Percentiles rank a stretch among this genome's conserved stretches.
These are phyloP conservation scores for Lepidium sativum DNA, from an alignment of 345 rosid species.

Conservation along the genomic window DNA sequence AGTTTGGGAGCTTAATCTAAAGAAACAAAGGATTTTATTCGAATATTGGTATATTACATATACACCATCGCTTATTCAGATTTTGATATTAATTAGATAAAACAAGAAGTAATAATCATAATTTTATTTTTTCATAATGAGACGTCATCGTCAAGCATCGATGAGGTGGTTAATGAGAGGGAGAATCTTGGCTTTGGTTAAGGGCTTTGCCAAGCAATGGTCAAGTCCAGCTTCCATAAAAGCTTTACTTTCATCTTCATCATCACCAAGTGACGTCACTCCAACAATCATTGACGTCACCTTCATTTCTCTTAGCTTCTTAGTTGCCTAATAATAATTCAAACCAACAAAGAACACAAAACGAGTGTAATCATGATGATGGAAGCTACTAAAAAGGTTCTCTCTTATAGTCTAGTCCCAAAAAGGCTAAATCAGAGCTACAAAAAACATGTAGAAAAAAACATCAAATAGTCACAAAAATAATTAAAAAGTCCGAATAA, in stretches of 20 bases:
- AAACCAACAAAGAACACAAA: neutral
- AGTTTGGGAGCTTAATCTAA: neutral
- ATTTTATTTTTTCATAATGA: too few species aligned
- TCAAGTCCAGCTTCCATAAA: slow-evolving; percentile 31
- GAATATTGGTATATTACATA: neutral
- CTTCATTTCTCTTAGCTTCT: slow-evolving; percentile 30
- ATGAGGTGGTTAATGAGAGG: slow-evolving; percentile 15
- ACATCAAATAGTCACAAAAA: too few species aligned
- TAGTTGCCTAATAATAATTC: slow-evolving; percentile 19
- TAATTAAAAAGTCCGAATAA: too few species aligned
- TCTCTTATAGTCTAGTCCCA: too few species aligned
- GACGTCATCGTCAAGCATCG: slow-evolving; percentile 7
- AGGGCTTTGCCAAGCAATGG: slow-evolving; percentile 25
- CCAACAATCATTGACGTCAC: slow-evolving; percentile 27
- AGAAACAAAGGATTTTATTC: neutral
- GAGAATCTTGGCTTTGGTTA: slow-evolving; percentile 10
- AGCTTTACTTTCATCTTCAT: slow-evolving; percentile 13
- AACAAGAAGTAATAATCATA: too few species aligned
- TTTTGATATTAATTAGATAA: neutral
- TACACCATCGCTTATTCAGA: neutral
- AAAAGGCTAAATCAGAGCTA: too few species aligned
- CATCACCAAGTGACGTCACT: slow-evolving; percentile 17
- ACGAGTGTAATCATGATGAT: neutral
- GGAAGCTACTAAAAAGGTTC: too few species aligned
- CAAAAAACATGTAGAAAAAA: too few species aligned